Conservation (phyloP, 441 rosid species). For the Pelargonium fulgidum region DNA sequence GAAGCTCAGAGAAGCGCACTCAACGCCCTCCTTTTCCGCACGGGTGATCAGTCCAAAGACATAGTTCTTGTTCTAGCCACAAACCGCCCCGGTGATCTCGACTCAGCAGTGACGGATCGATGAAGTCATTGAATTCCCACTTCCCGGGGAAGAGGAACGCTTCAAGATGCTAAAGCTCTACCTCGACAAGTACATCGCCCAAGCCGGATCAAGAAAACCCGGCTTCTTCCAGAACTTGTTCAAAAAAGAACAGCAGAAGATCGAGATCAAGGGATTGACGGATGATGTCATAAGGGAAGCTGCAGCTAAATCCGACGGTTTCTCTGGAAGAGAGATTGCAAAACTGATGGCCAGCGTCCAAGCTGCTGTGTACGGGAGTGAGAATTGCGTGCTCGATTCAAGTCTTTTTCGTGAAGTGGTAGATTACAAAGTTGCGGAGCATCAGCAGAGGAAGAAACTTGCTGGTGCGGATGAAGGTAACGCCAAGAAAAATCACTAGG, state of each 20-base stretch:
- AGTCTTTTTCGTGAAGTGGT: slow-evolving; percentile 70
- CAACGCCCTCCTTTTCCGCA: slow-evolving; percentile 84
- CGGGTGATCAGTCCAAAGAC: slow-evolving; percentile 92
- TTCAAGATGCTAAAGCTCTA: slow-evolving; percentile 76
- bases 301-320: slow-evolving; percentile 62
- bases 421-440: slow-evolving; percentile 79
- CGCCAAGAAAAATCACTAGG: background rate
- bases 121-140: slow-evolving; percentile 76
- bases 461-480: slow-evolving; percentile 27
- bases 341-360: slow-evolving; percentile 81
- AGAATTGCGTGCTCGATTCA: slow-evolving; percentile 61
- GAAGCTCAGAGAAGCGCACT: slow-evolving; percentile 97
- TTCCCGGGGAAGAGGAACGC: slow-evolving; percentile 79
- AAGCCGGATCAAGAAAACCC: slow-evolving; percentile 58
- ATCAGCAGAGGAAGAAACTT: slow-evolving; percentile 63
- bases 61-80: slow-evolving; percentile 90
- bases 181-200: slow-evolving; percentile 72
- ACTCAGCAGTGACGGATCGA: slow-evolving; percentile 91
- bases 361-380: slow-evolving; percentile 84
- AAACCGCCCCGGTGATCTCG: slow-evolving; percentile 89
- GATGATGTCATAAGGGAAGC: slow-evolving; percentile 73
- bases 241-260: slow-evolving; percentile 54
- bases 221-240: slow-evolving; percentile 52
- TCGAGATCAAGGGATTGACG: slow-evolving; percentile 60
- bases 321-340: slow-evolving; percentile 77